Conservation (phyloP, 129 eudicot genomes). For the Lactuca saligna region DNA sequence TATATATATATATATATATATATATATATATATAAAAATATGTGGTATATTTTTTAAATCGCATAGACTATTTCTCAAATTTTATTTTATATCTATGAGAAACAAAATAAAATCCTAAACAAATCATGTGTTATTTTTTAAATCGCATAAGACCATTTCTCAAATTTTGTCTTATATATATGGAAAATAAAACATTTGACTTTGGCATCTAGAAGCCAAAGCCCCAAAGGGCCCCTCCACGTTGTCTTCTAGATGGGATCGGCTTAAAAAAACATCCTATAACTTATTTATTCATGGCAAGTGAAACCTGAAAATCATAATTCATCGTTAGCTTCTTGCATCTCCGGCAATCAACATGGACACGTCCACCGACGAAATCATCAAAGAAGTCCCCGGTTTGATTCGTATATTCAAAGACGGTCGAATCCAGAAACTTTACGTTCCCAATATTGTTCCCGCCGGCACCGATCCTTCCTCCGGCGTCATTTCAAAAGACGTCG, state of each 20-base stretch:
- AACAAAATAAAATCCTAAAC: too few species aligned
- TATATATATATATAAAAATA: too few species aligned
- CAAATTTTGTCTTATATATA: too few species aligned
- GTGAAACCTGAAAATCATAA: neutral
- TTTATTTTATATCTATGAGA: too few species aligned
- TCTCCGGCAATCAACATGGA: constrained; percentile 3
- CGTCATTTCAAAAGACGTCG: constrained; percentile 46
- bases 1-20: too few species aligned
- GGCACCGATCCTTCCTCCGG: constrained; percentile 37
- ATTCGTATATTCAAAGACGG: constrained; percentile 46
- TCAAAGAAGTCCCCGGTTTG: constrained; percentile 30
- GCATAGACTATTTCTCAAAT: too few species aligned
- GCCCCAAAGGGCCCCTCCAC: too few species aligned
- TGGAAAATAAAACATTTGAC: too few species aligned
- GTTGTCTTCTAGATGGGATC: neutral
- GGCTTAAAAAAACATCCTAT: neutral
- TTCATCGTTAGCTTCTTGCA: neutral
- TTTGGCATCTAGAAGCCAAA: too few species aligned
- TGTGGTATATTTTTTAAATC: too few species aligned
- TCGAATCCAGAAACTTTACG: constrained; percentile 20
- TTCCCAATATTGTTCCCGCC: constrained; percentile 37
- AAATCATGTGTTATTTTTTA: too few species aligned
- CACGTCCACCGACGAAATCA: constrained; percentile 19
- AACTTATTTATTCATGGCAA: neutral
- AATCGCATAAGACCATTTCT: too few species aligned